Percentiles rank a stretch among this genome's conserved stretches.
These are phyloP conservation scores for Groenewaldozyma tartarivorans DNA, from an alignment of 805 yeast genomes.

Conservation along the genomic window DNA sequence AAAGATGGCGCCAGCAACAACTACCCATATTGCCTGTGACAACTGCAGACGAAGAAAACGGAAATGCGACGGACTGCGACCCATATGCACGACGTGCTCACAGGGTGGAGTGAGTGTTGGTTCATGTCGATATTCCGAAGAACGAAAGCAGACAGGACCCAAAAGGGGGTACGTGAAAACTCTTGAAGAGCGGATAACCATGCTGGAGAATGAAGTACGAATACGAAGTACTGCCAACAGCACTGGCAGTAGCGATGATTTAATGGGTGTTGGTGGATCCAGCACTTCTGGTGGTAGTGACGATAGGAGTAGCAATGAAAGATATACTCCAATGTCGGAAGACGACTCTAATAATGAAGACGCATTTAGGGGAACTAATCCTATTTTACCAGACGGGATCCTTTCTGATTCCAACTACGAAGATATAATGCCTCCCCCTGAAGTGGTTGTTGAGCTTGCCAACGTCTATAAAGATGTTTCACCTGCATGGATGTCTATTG, in stretches of 20 bases:
- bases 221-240: neutral
- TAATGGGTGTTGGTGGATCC: neutral
- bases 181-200: conserved; percentile 23
- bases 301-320: no score
- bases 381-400: neutral
- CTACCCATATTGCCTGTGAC: conserved; percentile 23
- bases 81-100: conserved; percentile 25
- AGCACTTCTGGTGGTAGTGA: neutral
- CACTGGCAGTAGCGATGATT: no score
- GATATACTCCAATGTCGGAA: no score
- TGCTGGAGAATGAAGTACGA: conserved; percentile 15
- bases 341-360: neutral
- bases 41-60: conserved; percentile 27
- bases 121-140: conserved; percentile 24
- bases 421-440: neutral
- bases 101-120: conserved; percentile 15
- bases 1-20: neutral
- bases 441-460: neutral
- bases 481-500: conserved; percentile 24
- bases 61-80: conserved; percentile 26
- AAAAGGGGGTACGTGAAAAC: conserved; percentile 25
- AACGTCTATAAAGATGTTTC: neutral
- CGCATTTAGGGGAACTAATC: neutral
- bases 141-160: conserved; percentile 25
- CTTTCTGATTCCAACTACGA: neutral